A percentile compares a stretch with the other conserved stretches of the same genome.
Evolutionary conservation across 2,329 filamentous ascomycete genomes (phyloP).

Genomic region (Elsinoe ampelina): DNA sequence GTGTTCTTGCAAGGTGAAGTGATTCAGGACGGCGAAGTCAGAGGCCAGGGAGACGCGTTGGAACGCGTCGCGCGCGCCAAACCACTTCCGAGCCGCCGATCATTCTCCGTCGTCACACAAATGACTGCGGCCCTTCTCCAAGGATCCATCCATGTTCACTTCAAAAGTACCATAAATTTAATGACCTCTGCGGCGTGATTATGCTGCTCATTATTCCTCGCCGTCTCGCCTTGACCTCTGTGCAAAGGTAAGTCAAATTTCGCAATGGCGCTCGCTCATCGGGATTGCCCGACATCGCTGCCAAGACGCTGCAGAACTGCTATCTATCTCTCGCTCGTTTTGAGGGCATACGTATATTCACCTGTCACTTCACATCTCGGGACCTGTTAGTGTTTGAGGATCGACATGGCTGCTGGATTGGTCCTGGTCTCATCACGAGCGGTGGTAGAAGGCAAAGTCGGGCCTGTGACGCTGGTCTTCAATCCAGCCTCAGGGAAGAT

Average conservation of each 20-base stretch:
- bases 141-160: background rate
- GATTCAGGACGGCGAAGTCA: background rate
- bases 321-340: background rate
- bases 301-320: background rate
- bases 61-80: constrained; percentile 10
- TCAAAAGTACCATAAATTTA: no score
- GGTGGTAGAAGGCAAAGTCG: constrained; percentile 66
- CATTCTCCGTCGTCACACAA: background rate
- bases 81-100: constrained; percentile 4
- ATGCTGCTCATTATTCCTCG: no score
- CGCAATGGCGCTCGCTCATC: background rate
- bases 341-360: background rate
- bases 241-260: no score
- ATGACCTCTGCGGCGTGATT: no score
- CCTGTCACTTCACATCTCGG: background rate
- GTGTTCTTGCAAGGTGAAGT: background rate
- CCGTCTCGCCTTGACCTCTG: background rate
- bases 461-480: constrained; percentile 73
- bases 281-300: constrained; percentile 3
- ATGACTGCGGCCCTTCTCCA: background rate
- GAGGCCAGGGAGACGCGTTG: constrained; percentile 1
- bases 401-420: background rate
- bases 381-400: background rate
- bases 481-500: constrained; percentile 78
- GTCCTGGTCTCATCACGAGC: constrained; percentile 79